Percentiles rank a stretch among this genome's conserved stretches.
Conservation (phyloP, 148 eudicot species). For the Diospyros lotus region DNA sequence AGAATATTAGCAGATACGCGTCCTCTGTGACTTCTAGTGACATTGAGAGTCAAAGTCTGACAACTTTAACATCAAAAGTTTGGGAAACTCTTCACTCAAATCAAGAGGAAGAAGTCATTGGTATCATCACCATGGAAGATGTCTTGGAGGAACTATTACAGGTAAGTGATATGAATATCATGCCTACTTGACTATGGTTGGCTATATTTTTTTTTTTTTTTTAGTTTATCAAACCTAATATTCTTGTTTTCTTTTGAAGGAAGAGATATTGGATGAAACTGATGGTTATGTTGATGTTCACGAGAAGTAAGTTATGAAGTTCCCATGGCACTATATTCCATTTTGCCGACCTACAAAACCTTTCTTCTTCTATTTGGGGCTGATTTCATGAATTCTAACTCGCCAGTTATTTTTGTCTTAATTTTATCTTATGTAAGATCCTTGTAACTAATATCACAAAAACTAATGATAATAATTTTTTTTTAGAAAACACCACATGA, state of each 20-base stretch:
- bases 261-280: constrained; percentile 71
- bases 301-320: constrained; percentile 49
- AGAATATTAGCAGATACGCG: constrained; percentile 25
- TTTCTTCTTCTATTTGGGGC: background rate
- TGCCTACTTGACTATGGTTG: too few species aligned
- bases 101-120: constrained; percentile 55
- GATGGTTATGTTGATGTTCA: constrained; percentile 70
- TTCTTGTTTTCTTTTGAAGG: constrained; percentile 30
- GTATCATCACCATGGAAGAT: constrained; percentile 90
- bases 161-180: too few species aligned
- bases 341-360: background rate
- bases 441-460: too few species aligned
- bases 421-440: too few species aligned
- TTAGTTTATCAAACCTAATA: background rate
- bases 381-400: too few species aligned
- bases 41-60: constrained; percentile 25
- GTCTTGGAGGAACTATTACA: constrained; percentile 74
- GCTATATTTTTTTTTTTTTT: too few species aligned
- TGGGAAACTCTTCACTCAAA: constrained; percentile 27
- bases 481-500: constrained; percentile 33
- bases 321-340: background rate
- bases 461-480: constrained; percentile 55
- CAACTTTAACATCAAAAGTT: constrained; percentile 19
- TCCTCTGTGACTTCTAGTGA: constrained; percentile 31
- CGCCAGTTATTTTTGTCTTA: too few species aligned